phyloP scores from a whole-genome alignment of 2,329 filamentous ascomycete genomes.

The Aspergillus cejpii region DNA sequence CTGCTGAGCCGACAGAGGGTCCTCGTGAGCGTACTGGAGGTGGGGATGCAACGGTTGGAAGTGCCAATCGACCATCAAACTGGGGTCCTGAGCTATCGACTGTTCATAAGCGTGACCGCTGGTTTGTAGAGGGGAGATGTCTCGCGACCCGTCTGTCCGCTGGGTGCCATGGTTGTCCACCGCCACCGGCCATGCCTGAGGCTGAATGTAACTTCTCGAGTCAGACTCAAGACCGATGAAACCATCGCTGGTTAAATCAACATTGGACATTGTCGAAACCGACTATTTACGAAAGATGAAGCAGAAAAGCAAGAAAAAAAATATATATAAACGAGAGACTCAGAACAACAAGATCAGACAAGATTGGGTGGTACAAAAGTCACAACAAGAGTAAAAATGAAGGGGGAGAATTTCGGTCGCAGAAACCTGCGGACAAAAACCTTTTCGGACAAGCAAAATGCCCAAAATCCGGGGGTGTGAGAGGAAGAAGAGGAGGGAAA shows the following conservation, averaged over 20 bases:
- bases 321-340: constrained; percentile 8
- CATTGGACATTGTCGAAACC: constrained; percentile 37
- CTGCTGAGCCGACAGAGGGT: constrained; percentile 50
- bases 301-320: constrained; percentile 14
- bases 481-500: constrained; percentile 24
- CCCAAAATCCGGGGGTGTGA: constrained; percentile 26
- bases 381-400: constrained; percentile 12
- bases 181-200: constrained; percentile 40
- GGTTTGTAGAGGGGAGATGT: constrained; percentile 41
- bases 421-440: constrained; percentile 23
- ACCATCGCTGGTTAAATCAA: constrained; percentile 41
- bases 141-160: constrained; percentile 34
- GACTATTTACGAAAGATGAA: constrained; percentile 16
- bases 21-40: constrained; percentile 43
- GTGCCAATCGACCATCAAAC: constrained; percentile 43
- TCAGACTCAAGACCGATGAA: constrained; percentile 45
- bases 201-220: constrained; percentile 41
- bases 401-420: constrained; percentile 12
- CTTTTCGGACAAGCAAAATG: constrained; percentile 26
- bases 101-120: constrained; percentile 41
- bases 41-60: constrained; percentile 39
- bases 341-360: constrained; percentile 5
- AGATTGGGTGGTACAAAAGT: constrained; percentile 17
- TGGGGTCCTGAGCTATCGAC: constrained; percentile 40
- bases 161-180: constrained; percentile 38